Evolutionary conservation across 2,329 filamentous ascomycete species (phyloP).

Genomic region (Alternaria arborescens): DNA sequence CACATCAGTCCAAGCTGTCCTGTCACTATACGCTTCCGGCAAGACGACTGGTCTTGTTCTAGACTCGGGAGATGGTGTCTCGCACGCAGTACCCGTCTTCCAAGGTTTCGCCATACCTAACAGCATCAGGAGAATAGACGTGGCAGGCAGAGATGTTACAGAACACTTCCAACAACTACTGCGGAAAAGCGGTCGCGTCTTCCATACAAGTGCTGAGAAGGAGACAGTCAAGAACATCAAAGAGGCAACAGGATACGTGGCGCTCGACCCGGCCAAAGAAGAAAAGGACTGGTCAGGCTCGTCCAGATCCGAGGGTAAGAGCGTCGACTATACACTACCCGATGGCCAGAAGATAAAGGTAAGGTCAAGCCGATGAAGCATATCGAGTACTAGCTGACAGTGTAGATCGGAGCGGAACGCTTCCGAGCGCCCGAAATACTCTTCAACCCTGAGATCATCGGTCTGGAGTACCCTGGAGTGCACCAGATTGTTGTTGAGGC

Average conservation of each 20-base stretch:
- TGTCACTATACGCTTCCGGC: slow-evolving; percentile 94
- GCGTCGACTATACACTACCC: slow-evolving; percentile 86
- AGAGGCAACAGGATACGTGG: slow-evolving; percentile 91
- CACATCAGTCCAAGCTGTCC: slow-evolving; percentile 94
- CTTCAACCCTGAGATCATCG: slow-evolving; percentile 96
- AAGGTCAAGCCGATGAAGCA: slow-evolving; percentile 26
- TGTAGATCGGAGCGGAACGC: slow-evolving; percentile 85
- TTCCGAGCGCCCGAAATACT: slow-evolving; percentile 97
- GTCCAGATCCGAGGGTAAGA: slow-evolving; percentile 79
- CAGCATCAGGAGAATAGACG: slow-evolving; percentile 93
- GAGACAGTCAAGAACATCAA: slow-evolving; percentile 98
- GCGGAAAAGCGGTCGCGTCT: slow-evolving; percentile 90
- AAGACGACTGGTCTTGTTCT: slow-evolving; percentile 96
- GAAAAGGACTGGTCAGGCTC: slow-evolving; percentile 92
- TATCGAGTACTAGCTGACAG: slow-evolving; percentile 30
- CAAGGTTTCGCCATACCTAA: slow-evolving; percentile 97
- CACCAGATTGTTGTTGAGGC: slow-evolving; percentile 98
- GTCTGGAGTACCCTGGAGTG: slow-evolving; percentile 93
- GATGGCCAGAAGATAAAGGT: slow-evolving; percentile 95
- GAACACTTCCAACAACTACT: slow-evolving; percentile 92
- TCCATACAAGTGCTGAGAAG: slow-evolving; percentile 98
- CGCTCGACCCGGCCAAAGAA: slow-evolving; percentile 87
- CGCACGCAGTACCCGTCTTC: slow-evolving; percentile 96
- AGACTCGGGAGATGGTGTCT: slow-evolving; percentile 94
- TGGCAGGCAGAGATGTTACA: slow-evolving; percentile 94